Evolutionary conservation across 116 monocot species (phyloP), one percentile per base, ranked within the genome.

Genomic region (Phalaenopsis hybrid): DNA sequence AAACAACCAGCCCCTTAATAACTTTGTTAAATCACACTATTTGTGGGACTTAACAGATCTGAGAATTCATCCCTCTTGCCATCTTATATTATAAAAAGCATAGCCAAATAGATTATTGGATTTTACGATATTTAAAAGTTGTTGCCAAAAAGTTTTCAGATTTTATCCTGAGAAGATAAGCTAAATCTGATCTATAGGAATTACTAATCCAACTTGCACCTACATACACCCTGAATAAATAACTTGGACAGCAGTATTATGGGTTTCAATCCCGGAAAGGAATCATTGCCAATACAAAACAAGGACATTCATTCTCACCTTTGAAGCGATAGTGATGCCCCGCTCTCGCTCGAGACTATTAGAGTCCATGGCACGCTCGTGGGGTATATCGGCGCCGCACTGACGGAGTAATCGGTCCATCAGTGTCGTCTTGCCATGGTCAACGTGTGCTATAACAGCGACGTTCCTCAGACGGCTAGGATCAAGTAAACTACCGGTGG

Each of bases 261-360:
- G 3, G 58, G 58, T 2, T 21, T 79, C 43, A 79, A 37, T 37
- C 41, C 72, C 34, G 4, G 15, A 4, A 41, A 33, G 21, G 16
- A 16, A 72, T 72, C 33, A 72, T 41, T 72, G 72, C 2, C 2
- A 79, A 20, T 18, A 37, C 57, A 41, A 79, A 79, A 20, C 37
- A 72, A 16, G 5, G 72, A 16, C 5, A 18, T 20, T 43, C 4
- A 3, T 8, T n/a, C 74, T 57, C 74, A 85, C 95, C 90, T 99
- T 99, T 65, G 98, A 99, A 67, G 98, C 86, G 77, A 99, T 99
- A 81, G 94, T 94, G 81, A 94, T 99, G n/a, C 98, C 98, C n/a
- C 98, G 93, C 85, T 99, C 98, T 49, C 98, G 93, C 89, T 99
- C 98, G 75, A 99, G 93, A 75, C 87, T 89, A 87, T 91, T 99